phyloP scores from a whole-genome alignment of 768 basidiomycete genomes.

The Boletus rex-veris region DNA sequence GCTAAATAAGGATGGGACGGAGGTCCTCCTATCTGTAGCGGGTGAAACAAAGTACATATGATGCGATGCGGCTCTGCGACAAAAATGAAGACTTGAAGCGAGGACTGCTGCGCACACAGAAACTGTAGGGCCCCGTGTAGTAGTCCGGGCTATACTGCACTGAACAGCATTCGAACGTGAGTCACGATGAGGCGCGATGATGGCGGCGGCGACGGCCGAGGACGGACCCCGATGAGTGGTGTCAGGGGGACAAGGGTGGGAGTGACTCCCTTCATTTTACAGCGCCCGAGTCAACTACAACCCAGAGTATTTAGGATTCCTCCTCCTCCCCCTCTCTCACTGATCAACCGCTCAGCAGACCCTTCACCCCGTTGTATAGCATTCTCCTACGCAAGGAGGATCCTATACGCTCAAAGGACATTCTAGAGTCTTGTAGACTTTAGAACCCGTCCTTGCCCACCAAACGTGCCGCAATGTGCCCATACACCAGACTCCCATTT shows the following conservation, averaged over 20 bases:
- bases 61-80: too few relatives aligned
- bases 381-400: conserved; percentile 20
- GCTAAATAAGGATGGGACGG: not conserved
- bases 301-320: conserved; percentile 21
- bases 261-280: conserved; percentile 35
- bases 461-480: conserved; percentile 40
- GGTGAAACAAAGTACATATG: too few relatives aligned
- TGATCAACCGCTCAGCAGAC: not conserved
- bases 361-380: conserved; percentile 13
- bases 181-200: not conserved
- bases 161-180: not conserved
- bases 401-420: conserved; percentile 32
- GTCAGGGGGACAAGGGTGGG: conserved; percentile 21
- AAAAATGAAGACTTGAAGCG: too few relatives aligned
- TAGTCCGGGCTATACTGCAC: too few relatives aligned
- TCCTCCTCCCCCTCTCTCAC: conserved; percentile 3
- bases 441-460: conserved; percentile 26
- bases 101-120: too few relatives aligned
- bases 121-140: too few relatives aligned
- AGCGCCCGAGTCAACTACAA: conserved; percentile 25
- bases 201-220: not conserved
- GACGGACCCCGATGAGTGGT: conserved; percentile 25
- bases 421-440: conserved; percentile 42
- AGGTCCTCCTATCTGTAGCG: too few relatives aligned
- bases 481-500: conserved; percentile 25